Evolutionary conservation across 805 yeast genomes (phyloP).

Genomic region (Ogataea glucozyma): DNA sequence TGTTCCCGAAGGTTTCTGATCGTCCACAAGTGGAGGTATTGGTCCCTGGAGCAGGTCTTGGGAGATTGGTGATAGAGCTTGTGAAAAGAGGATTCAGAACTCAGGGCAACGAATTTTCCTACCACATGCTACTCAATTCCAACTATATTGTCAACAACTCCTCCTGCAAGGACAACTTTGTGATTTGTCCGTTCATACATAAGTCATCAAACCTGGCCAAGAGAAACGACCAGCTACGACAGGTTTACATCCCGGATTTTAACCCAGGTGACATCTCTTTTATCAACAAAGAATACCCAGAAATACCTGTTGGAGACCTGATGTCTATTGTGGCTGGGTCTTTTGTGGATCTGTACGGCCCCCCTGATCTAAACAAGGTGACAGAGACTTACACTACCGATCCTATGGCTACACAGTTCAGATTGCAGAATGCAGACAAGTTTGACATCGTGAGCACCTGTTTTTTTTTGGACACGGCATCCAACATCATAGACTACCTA

Average conservation of each 20-base stretch:
- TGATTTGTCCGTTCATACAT: constrained; percentile 57
- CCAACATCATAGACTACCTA: constrained; percentile 58
- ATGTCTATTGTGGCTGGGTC: constrained; percentile 78
- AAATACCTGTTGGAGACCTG: constrained; percentile 46
- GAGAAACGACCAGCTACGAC: constrained; percentile 50
- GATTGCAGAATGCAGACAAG: constrained; percentile 38
- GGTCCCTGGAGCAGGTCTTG: constrained; percentile 68
- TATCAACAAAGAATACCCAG: constrained; percentile 37
- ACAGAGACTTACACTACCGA: constrained; percentile 41
- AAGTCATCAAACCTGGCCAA: constrained; percentile 46
- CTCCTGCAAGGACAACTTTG: constrained; percentile 38
- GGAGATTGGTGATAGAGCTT: constrained; percentile 57
- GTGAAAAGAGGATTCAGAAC: constrained; percentile 55
- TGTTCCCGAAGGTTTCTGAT: constrained; percentile 39
- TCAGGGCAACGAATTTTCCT: constrained; percentile 69
- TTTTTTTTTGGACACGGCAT: constrained; percentile 65
- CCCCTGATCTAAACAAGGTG: constrained; percentile 35
- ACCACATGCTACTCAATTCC: constrained; percentile 62
- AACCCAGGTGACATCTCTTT: constrained; percentile 42
- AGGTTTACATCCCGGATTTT: constrained; percentile 54
- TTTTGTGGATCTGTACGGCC: constrained; percentile 67
- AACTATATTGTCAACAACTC: constrained; percentile 54
- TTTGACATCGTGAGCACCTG: constrained; percentile 54
- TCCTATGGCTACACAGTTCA: constrained; percentile 42
- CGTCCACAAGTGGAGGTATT: constrained; percentile 47